Conservation (phyloP, 768 basidiomycete species). For the Leccinum obscurum region DNA sequence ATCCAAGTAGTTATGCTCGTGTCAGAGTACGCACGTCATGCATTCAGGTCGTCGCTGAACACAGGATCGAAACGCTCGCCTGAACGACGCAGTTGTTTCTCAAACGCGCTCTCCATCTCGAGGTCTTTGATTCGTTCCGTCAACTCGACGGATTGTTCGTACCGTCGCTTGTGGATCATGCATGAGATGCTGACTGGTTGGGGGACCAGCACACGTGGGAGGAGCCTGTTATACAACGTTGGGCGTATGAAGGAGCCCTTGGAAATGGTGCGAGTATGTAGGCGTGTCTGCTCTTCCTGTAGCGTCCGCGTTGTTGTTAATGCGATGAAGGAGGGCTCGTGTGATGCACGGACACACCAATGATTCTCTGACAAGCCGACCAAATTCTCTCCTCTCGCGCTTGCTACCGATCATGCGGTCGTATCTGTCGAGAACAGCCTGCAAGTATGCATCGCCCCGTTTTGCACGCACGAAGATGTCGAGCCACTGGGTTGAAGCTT, state of each 20-base stretch:
- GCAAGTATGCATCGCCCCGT: conserved; percentile 49
- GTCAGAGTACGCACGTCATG: conserved; percentile 23
- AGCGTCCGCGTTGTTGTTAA: not conserved
- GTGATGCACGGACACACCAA: conserved; percentile 38
- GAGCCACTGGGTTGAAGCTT: conserved; percentile 44
- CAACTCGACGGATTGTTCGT: conserved; percentile 36
- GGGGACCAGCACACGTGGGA: conserved; percentile 78
- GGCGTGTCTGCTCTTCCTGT: conserved; percentile 56
- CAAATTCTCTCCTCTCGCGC: conserved; percentile 49
- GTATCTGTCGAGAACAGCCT: conserved; percentile 55
- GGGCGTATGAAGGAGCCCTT: conserved; percentile 74
- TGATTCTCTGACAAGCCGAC: conserved; percentile 47
- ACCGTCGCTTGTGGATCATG: conserved; percentile 61
- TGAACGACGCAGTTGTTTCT: conserved; percentile 26
- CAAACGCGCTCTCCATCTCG: conserved; percentile 39
- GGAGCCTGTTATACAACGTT: conserved; percentile 60
- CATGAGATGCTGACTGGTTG: conserved; percentile 71
- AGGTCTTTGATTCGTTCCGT: conserved; percentile 36
- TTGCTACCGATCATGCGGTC: conserved; percentile 54
- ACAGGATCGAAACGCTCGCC: conserved; percentile 30
- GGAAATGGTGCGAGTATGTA: conserved; percentile 63
- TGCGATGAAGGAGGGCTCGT: not conserved
- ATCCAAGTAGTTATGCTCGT: not conserved
- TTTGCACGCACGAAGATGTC: conserved; percentile 55
- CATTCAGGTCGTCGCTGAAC: conserved; percentile 19